These are phyloP conservation scores for Pseudocercospora musae DNA, from an alignment of 2,329 filamentous ascomycete genomes.

Conservation along the genomic window DNA sequence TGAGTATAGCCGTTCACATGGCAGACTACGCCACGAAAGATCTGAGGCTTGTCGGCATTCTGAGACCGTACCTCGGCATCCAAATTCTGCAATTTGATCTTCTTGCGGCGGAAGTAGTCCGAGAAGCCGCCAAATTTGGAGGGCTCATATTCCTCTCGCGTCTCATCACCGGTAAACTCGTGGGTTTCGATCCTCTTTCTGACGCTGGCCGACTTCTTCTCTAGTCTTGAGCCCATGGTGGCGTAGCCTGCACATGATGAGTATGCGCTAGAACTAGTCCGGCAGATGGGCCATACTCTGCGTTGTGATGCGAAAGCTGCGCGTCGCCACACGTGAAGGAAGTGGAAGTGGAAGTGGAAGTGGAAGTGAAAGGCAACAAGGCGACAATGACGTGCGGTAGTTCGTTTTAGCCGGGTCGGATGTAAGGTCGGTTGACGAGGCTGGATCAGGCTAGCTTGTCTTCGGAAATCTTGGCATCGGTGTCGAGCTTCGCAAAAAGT, in stretches of 20 bases:
- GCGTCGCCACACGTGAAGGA: slow-evolving; percentile 1
- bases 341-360: background rate
- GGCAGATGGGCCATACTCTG: background rate
- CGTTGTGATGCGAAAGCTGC: background rate
- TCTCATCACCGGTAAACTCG: slow-evolving; percentile 69
- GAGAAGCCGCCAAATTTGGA: slow-evolving; percentile 85
- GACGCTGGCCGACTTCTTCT: slow-evolving; percentile 57
- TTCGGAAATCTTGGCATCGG: background rate
- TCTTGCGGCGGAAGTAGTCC: slow-evolving; percentile 94
- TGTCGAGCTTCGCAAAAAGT: background rate
- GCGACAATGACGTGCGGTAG: background rate
- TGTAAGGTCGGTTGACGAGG: background rate
- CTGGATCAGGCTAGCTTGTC: background rate
- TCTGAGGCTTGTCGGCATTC: slow-evolving; percentile 67
- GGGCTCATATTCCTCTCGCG: slow-evolving; percentile 84
- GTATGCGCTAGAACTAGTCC: background rate
- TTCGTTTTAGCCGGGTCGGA: background rate
- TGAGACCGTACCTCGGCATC: slow-evolving; percentile 75
- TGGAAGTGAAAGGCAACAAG: background rate
- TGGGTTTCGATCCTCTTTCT: slow-evolving; percentile 65
- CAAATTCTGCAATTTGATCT: slow-evolving; percentile 93
- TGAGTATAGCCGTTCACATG: slow-evolving; percentile 97
- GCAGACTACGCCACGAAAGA: slow-evolving; percentile 87
- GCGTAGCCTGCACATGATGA: slow-evolving; percentile 12
- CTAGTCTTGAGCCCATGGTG: slow-evolving; percentile 60